A percentile compares a stretch with the other conserved stretches of the same genome.
These are phyloP conservation scores for Ensete glaucum DNA, from an alignment of 176 grass and related monocot species.

Conservation along the genomic window DNA sequence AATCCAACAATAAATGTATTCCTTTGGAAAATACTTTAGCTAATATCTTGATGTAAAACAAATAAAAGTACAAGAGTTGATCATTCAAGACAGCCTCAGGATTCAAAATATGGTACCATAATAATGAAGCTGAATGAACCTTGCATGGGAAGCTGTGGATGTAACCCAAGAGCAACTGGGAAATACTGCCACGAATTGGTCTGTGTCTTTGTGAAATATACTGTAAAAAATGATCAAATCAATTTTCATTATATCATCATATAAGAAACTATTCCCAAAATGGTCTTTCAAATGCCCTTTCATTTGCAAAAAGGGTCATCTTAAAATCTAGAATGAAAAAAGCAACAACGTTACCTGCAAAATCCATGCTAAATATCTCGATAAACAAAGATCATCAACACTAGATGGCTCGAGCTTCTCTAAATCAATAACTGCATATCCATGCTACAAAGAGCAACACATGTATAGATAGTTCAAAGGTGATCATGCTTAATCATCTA, in stretches of 20 bases:
- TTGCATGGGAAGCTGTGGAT: constrained; percentile 71
- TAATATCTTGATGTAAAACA: background rate
- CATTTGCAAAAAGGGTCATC: background rate
- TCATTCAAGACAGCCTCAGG: background rate
- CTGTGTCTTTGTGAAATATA: constrained; percentile 81
- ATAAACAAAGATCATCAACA: constrained; percentile 68
- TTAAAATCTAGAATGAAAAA: background rate
- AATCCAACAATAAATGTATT: background rate
- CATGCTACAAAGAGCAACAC: constrained; percentile 45
- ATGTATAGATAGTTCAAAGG: background rate
- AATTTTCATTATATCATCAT: background rate
- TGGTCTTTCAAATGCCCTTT: background rate
- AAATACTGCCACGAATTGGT: constrained; percentile 69
- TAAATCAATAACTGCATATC: constrained; percentile 75
- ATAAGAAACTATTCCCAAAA: background rate
- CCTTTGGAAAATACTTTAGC: background rate
- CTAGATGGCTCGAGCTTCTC: constrained; percentile 64
- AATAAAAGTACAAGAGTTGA: background rate
- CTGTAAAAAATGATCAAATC: constrained; percentile 21
- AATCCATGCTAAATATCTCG: constrained; percentile 56
- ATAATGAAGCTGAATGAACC: constrained; percentile 35
- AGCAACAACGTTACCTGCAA: constrained; percentile 55
- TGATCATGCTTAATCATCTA: background rate
- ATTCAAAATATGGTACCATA: constrained; percentile 13
- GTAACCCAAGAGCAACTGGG: constrained; percentile 56